Evolutionary conservation across 495 filamentous ascomycete genomes (phyloP), one percentile per base, ranked within the genome.

Genomic region (Acidomyces sp.): DNA sequence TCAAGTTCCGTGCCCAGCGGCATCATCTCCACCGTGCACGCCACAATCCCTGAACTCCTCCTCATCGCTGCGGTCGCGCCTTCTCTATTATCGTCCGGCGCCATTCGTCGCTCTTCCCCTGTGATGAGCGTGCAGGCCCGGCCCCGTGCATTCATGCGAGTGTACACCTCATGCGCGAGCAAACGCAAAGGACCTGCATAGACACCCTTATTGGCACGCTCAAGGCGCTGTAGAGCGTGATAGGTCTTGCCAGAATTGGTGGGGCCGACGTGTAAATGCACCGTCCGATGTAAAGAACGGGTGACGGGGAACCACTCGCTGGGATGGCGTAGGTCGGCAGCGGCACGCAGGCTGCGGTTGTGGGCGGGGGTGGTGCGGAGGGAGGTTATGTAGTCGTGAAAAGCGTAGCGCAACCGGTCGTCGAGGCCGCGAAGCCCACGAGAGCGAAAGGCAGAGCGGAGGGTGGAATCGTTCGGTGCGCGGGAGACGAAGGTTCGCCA

Each of bases 221-320:
- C 79, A 6, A 99, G 72, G n/a, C 80, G 71, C 60, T 93, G 78
- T 37, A 99, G 60, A 3, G 92, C 92, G 56, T 85, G 79, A 59
- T 96, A 96, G 2, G 92, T 99, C 62, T 99, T 99, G 41, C 92
- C 92, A 4, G 87, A 95, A 61, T 99, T 99, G 2, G 92, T 99
- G 0, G 92, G 92, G 1, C 92, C 92, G 32, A 99, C 86, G 55
- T 99, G 92, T 6, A 99, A 64, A 65, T 95, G 82, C 40, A 95
- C 70, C 2, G 74, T 88, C 25, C 92, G 70, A 55, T 87, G 78
- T 41, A 86, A 62, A 15, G 73, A 64, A 34, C 92, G 72, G 16
- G 92, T 82, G 4, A 65, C 70, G 2, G 86, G 85, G 56, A 78
- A 99, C 90, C 86, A 95, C 54, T 95, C 90, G 36, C 74, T 68